Evolutionary conservation across 768 basidiomycete species (phyloP).

Genomic region (Macrolepiota albuminosa): DNA sequence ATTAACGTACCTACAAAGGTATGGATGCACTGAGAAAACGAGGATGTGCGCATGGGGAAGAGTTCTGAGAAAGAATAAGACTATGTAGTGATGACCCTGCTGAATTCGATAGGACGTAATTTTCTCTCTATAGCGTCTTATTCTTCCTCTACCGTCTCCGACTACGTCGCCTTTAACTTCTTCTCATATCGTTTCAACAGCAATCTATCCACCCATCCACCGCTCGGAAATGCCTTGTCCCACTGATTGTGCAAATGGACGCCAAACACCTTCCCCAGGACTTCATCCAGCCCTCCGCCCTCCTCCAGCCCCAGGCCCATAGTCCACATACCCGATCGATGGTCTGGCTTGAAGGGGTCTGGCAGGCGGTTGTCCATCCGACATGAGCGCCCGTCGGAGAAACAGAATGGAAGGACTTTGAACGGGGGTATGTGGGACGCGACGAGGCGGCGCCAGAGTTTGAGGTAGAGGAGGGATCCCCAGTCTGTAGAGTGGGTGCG

Average conservation of each 20-base stretch:
- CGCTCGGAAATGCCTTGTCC: slow-evolving; percentile 78
- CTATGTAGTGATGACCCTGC: not conserved
- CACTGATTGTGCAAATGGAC: slow-evolving; percentile 97
- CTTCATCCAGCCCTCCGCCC: slow-evolving; percentile 59
- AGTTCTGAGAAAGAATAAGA: not conserved
- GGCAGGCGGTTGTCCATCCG: slow-evolving; percentile 91
- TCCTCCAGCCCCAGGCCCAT: slow-evolving; percentile 56
- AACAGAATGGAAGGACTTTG: slow-evolving; percentile 92
- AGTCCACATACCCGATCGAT: slow-evolving; percentile 57
- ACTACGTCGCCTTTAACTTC: slow-evolving; percentile 14
- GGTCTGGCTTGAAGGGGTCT: slow-evolving; percentile 73
- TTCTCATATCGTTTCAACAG: slow-evolving; percentile 61
- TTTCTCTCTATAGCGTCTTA: not conserved
- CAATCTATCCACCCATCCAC: slow-evolving; percentile 85
- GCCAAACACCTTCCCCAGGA: slow-evolving; percentile 71
- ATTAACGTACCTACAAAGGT: not conserved
- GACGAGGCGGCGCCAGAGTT: slow-evolving; percentile 84
- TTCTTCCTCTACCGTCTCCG: not conserved
- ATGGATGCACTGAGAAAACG: not conserved
- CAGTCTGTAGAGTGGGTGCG: slow-evolving; percentile 83
- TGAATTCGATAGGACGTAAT: not conserved
- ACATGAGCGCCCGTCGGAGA: slow-evolving; percentile 88
- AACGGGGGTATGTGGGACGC: slow-evolving; percentile 74
- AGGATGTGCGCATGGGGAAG: not conserved
- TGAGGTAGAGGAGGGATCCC: slow-evolving; percentile 89